Base-by-base conservation (phyloP, 2,329 filamentous ascomycete genomes). In the Verticillium klebahnii region DNA sequence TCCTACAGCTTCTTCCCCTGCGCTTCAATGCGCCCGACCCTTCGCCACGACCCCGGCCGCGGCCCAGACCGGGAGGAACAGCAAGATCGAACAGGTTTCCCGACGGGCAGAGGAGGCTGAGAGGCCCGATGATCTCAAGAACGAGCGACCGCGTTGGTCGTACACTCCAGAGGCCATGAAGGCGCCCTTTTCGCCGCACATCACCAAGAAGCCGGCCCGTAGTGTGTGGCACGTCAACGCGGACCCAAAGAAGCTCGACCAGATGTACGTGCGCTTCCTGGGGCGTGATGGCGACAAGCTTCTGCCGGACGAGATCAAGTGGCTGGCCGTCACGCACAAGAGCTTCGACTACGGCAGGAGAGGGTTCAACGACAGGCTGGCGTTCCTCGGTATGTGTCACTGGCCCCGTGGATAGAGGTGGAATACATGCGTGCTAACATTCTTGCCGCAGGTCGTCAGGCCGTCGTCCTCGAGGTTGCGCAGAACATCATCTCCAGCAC, bases 291-390 rank as follows among this genome's bases (percentile, higher is more conserved):
- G 91, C 62, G 85, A 90, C 67, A 85, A 84, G 68, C 74, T 95
- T 73, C 81, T 99, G 62, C 88, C 90, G 2, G 93, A 97, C 17
- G 94, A 99, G 78, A 82, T 95, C 65, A 98, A 97, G 79, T 99
- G 95, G 95, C 80, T 98, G 71, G 93, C 93, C 34, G 86, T 99
- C 61, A 99, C 95, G 67, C 95, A 98, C 77, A 98, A 98, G 85
- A 97, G 93, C 77, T 98, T 97, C 72, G 94, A 99, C 73, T 93
- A 98, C 72, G 95, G 93, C 59, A 84, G 92, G 71, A 89, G 93
- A 81, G 94, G 94, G 1, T 97, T 94, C 79, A 99, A 99, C 74
- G 94, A 97, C 71, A 86, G 92, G 65, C 80, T 99, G 75, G 91
- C 93, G n/a, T 93, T 91, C 71, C 80, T 96, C 60, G 94, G 92